Conservation (phyloP, 2,329 filamentous ascomycete species). For the Fusarium lyarnte region DNA sequence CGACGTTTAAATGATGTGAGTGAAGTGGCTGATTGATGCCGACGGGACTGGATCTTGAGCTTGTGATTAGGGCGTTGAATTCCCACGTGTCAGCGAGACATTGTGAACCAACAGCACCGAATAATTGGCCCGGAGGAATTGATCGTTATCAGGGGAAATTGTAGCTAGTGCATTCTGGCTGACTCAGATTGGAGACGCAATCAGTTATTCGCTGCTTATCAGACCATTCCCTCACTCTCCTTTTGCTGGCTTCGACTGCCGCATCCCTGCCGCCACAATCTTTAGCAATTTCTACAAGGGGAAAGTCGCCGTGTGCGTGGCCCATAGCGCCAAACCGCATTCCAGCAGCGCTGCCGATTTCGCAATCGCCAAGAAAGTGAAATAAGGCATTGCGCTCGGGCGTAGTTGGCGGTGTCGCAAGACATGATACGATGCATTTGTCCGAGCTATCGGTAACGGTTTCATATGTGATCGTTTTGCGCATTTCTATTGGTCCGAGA, state of each 20-base stretch:
- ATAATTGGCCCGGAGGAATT: not conserved
- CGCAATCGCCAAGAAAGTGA: not conserved
- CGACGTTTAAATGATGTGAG: not conserved
- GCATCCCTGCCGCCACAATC: conserved; percentile 21
- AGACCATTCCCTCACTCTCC: not conserved
- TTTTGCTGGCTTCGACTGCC: not conserved
- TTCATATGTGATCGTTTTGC: not conserved
- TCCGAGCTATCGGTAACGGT: conserved; percentile 10
- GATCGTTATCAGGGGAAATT: not conserved
- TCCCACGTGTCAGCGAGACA: conserved; percentile 22
- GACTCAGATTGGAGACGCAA: not conserved
- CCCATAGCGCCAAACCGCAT: not conserved
- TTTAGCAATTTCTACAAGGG: conserved; percentile 15
- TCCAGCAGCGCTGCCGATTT: not conserved
- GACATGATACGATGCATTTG: conserved; percentile 10
- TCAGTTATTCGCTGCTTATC: not conserved
- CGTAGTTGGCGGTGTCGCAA: not conserved
- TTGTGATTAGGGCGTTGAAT: conserved; percentile 25
- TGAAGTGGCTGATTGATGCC: not conserved
- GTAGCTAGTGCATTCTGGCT: not conserved
- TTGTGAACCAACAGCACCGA: not conserved
- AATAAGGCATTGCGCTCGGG: not conserved
- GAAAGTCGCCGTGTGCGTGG: conserved; percentile 10
- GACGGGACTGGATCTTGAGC: conserved; percentile 35
- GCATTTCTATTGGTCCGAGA: not conserved